phyloP scores from a whole-genome alignment of 1,284 basidiomycete genomes.

The Anthracocystis setariae region DNA sequence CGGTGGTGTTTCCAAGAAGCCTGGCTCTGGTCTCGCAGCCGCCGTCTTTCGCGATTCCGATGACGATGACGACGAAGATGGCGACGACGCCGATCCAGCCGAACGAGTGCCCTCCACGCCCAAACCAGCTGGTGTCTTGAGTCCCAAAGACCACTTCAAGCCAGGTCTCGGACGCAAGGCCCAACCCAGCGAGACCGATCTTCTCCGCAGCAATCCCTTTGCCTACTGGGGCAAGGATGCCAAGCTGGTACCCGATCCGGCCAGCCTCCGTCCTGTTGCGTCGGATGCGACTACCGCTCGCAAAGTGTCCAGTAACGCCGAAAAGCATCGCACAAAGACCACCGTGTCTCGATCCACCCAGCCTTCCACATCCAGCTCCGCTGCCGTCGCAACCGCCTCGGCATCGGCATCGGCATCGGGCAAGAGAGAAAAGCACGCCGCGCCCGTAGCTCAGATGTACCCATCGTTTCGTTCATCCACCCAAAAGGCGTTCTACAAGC shows the following conservation, averaged over 20 bases:
- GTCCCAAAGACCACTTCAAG: slow-evolving; percentile 37
- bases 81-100: slow-evolving; percentile 68
- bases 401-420: slow-evolving; percentile 7
- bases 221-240: slow-evolving; percentile 55
- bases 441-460: slow-evolving; percentile 57
- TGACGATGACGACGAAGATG: slow-evolving; percentile 70
- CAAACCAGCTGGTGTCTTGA: slow-evolving; percentile 50
- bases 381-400: slow-evolving; percentile 11
- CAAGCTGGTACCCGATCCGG: slow-evolving; percentile 35
- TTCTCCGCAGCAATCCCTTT: slow-evolving; percentile 59
- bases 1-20: slow-evolving; percentile 47
- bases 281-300: slow-evolving; percentile 9
- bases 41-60: slow-evolving; percentile 63
- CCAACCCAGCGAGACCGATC: slow-evolving; percentile 53
- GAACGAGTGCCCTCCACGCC: slow-evolving; percentile 33
- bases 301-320: slow-evolving; percentile 20
- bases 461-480: slow-evolving; percentile 33
- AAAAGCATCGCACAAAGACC: slow-evolving; percentile 38
- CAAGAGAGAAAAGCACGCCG: slow-evolving; percentile 55
- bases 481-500: slow-evolving; percentile 35
- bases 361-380: slow-evolving; percentile 9
- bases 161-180: slow-evolving; percentile 34
- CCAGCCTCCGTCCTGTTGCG: slow-evolving; percentile 18
- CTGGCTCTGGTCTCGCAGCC: slow-evolving; percentile 44
- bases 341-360: slow-evolving; percentile 41